Evolutionary conservation across 441 rosid genomes (phyloP).

Genomic region (Eutrema salsugineum): DNA sequence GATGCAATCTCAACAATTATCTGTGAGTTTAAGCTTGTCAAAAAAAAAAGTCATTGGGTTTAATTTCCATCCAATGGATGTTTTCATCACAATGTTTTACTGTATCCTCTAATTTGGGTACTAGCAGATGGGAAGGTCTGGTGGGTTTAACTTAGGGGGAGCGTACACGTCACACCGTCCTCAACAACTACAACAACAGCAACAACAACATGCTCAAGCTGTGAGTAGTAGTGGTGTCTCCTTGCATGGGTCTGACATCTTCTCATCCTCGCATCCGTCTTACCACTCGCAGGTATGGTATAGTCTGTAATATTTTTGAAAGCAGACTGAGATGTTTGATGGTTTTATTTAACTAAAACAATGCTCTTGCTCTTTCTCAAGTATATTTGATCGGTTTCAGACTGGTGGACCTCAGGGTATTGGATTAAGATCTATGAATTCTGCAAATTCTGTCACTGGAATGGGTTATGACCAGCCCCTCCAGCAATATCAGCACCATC

Average conservation of each 20-base stretch:
- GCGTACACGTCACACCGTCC: slow-evolving; percentile 77
- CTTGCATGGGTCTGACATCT: slow-evolving; percentile 77
- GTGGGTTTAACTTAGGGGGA: slow-evolving; percentile 82
- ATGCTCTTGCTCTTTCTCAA: not conserved
- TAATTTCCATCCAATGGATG: slow-evolving; percentile 1
- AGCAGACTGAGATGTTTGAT: not conserved
- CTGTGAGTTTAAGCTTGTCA: slow-evolving; percentile 50
- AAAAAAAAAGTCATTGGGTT: not conserved
- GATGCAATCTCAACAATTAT: slow-evolving; percentile 97
- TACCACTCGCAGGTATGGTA: slow-evolving; percentile 85
- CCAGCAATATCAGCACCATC: slow-evolving; percentile 89
- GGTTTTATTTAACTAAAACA: not conserved
- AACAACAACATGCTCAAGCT: slow-evolving; percentile 75
- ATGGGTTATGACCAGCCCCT: slow-evolving; percentile 76
- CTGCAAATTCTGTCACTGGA: slow-evolving; percentile 62
- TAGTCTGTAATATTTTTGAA: slow-evolving; percentile 18
- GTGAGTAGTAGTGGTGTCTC: slow-evolving; percentile 68
- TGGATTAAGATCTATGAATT: slow-evolving; percentile 83
- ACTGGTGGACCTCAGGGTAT: slow-evolving; percentile 78
- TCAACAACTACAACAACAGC: slow-evolving; percentile 51
- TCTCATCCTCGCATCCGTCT: slow-evolving; percentile 71
- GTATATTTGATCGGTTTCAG: slow-evolving; percentile 35
- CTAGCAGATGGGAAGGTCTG: slow-evolving; percentile 86
- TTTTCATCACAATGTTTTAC: not conserved
- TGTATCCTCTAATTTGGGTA: slow-evolving; percentile 18